Percentiles rank a stretch among this genome's conserved stretches.
These are phyloP conservation scores for Collybia sp. DNA, from an alignment of 768 basidiomycete species.

Conservation along the genomic window DNA sequence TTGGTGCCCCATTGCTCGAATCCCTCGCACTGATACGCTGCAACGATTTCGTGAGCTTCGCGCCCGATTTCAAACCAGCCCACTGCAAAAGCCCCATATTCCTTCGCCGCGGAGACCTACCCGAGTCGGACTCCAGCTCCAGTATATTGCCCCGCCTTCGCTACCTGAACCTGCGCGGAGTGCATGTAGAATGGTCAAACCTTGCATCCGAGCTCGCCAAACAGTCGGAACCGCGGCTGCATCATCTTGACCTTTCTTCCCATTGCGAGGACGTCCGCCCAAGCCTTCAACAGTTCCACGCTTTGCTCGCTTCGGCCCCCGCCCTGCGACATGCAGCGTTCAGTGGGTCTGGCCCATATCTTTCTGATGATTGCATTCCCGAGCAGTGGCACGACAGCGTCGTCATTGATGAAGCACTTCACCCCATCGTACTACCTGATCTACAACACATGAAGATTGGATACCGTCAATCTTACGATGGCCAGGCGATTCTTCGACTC, in stretches of 20 bases:
- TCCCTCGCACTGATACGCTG: slow-evolving; percentile 54
- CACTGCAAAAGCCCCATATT: slow-evolving; percentile 30
- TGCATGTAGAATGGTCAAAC: slow-evolving; percentile 50
- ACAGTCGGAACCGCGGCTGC: slow-evolving; percentile 12
- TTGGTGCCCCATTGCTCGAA: slow-evolving; percentile 39
- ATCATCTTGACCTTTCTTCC: slow-evolving; percentile 37
- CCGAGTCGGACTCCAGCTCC: slow-evolving; percentile 6
- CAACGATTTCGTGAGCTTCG: slow-evolving; percentile 50
- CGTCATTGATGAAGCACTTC: slow-evolving; percentile 14
- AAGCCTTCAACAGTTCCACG: slow-evolving; percentile 34
- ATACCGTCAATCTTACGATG: slow-evolving; percentile 36
- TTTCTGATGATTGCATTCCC: slow-evolving; percentile 13
- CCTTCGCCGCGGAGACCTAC: slow-evolving; percentile 20
- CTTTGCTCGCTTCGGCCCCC: slow-evolving; percentile 35
- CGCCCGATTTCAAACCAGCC: slow-evolving; percentile 36
- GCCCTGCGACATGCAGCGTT: slow-evolving; percentile 38
- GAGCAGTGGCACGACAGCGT: slow-evolving; percentile 9
- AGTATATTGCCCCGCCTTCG: slow-evolving; percentile 38
- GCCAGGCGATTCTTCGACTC: slow-evolving; percentile 30
- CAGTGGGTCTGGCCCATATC: slow-evolving; percentile 40
- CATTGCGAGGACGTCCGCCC: slow-evolving; percentile 54
- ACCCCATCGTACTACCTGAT: slow-evolving; percentile 28
- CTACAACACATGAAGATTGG: slow-evolving; percentile 38
- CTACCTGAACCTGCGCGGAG: slow-evolving; percentile 48
- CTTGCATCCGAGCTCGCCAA: slow-evolving; percentile 28